Percentiles rank a stretch among this genome's conserved stretches.
Conservation (phyloP, 108 stramenopile genomes). For the Cylindrotheca closterium region DNA sequence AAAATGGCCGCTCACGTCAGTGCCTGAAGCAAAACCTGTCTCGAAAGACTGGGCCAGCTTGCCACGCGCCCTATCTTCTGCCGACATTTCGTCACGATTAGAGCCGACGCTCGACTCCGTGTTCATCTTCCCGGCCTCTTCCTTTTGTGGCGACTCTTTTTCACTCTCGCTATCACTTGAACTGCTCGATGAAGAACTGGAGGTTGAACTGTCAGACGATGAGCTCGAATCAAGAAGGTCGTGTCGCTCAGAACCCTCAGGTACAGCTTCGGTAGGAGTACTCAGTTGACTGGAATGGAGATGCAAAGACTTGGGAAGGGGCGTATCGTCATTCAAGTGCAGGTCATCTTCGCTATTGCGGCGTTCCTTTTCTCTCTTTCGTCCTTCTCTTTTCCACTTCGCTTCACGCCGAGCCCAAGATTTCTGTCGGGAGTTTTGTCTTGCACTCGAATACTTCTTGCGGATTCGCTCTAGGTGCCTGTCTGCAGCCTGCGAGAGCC, state of each 20-base stretch:
- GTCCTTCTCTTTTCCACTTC: conserved; percentile 16
- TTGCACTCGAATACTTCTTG: conserved; percentile 52
- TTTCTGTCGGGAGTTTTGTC: conserved; percentile 59
- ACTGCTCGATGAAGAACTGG: conserved; percentile 79
- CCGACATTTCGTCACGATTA: background rate
- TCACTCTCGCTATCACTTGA: conserved; percentile 64
- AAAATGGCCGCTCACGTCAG: conserved; percentile 35
- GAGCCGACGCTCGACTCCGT: conserved; percentile 8
- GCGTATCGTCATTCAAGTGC: conserved; percentile 5
- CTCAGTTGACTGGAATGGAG: conserved; percentile 15
- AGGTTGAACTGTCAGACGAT: conserved; percentile 72
- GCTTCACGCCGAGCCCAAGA: conserved; percentile 52
- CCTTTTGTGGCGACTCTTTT: conserved; percentile 38
- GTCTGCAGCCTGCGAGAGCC: conserved; percentile 58
- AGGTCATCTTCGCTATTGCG: too few species aligned
- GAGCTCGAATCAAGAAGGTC: conserved; percentile 37
- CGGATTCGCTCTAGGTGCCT: conserved; percentile 55
- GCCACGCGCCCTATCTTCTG: conserved; percentile 28
- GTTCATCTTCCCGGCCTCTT: conserved; percentile 1
- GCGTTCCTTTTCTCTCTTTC: conserved; percentile 20
- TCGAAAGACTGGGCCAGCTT: conserved; percentile 42
- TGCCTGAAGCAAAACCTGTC: conserved; percentile 49
- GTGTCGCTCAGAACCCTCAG: conserved; percentile 18
- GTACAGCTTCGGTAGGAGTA: conserved; percentile 1
- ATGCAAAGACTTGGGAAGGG: conserved; percentile 10